Conservation (phyloP, 257 asterid species). For the Solanum neorickii region DNA sequence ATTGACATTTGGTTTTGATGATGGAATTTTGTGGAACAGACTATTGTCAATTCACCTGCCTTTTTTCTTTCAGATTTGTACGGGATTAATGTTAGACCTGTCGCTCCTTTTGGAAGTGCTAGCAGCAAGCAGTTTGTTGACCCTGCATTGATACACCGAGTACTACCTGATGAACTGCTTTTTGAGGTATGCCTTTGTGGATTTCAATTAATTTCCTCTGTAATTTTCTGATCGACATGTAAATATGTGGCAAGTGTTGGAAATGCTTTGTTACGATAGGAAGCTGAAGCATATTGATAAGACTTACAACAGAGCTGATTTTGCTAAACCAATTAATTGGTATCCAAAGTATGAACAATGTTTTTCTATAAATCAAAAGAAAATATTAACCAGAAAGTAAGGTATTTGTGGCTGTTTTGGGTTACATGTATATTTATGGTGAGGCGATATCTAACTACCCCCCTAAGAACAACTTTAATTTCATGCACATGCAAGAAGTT, state of each 20-base stretch:
- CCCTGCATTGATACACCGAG: conserved; percentile 58
- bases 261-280: not conserved
- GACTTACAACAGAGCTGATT: not conserved
- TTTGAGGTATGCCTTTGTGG: conserved; percentile 45
- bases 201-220: not conserved
- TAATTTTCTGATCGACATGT: not conserved
- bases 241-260: not conserved
- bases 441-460: not conserved
- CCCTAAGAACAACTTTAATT: not conserved
- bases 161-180: conserved; percentile 85
- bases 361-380: not conserved
- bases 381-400: not conserved
- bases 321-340: not conserved
- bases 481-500: not conserved
- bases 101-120: conserved; percentile 65
- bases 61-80: conserved; percentile 52
- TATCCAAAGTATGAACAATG: not conserved
- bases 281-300: not conserved
- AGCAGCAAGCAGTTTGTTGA: conserved; percentile 51
- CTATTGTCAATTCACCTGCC: not conserved
- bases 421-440: not conserved
- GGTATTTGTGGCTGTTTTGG: not conserved
- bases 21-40: not conserved
- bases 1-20: not conserved
- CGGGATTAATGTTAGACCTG: conserved; percentile 83